phyloP scores from a whole-genome alignment of 768 basidiomycete genomes.

The Kwoniella mangroviensis region DNA sequence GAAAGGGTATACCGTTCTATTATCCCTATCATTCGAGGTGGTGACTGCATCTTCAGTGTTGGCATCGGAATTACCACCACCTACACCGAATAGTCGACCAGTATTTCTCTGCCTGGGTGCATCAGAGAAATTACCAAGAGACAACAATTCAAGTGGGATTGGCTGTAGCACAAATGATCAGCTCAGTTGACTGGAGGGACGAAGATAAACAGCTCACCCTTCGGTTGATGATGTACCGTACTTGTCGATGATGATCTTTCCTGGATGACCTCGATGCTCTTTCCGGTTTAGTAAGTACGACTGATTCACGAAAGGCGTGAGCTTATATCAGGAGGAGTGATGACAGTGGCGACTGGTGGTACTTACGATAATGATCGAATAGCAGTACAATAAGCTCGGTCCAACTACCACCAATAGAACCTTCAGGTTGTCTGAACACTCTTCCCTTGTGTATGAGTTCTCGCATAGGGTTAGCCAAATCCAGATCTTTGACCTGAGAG shows the following conservation, averaged over 20 bases:
- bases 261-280: constrained; percentile 26
- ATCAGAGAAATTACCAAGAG: constrained; percentile 81
- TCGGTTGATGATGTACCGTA: constrained; percentile 43
- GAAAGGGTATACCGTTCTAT: constrained; percentile 81
- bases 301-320: constrained; percentile 4
- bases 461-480: constrained; percentile 79
- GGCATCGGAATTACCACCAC: constrained; percentile 61
- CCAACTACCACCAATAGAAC: constrained; percentile 77
- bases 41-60: constrained; percentile 41
- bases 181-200: not conserved
- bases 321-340: not conserved
- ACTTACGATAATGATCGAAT: constrained; percentile 92
- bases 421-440: constrained; percentile 80
- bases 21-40: constrained; percentile 60
- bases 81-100: constrained; percentile 58
- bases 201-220: constrained; percentile 33
- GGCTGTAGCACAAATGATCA: constrained; percentile 63
- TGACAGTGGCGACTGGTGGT: not conserved
- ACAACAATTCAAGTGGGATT: constrained; percentile 87
- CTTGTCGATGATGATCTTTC: constrained; percentile 28
- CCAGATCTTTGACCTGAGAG: constrained; percentile 70
- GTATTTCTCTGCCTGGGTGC: constrained; percentile 72
- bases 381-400: constrained; percentile 85
- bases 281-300: constrained; percentile 44
- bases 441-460: constrained; percentile 83